Conservation (phyloP, 805 yeast genomes). For the Saccharomycopsis lassenensis region DNA sequence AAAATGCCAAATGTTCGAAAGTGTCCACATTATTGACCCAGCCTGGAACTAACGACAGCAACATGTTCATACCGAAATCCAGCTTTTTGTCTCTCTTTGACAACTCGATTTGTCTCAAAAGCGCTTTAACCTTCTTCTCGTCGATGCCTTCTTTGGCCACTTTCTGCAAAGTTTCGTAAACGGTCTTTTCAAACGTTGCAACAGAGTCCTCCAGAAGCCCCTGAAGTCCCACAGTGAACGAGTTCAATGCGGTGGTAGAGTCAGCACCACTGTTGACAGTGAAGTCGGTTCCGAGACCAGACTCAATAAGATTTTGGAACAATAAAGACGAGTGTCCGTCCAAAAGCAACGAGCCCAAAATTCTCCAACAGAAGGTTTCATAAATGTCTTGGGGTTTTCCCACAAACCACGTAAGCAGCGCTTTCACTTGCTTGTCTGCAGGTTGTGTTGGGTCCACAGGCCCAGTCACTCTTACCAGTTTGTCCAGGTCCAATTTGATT, state of each 20-base stretch:
- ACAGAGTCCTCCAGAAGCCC: constrained; percentile 48
- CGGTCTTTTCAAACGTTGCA: constrained; percentile 34
- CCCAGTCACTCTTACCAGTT: constrained; percentile 40
- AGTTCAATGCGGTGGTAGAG: constrained; percentile 59
- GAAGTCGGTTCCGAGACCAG: constrained; percentile 77
- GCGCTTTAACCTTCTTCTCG: constrained; percentile 60
- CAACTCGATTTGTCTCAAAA: constrained; percentile 80
- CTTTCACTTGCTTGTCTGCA: constrained; percentile 56
- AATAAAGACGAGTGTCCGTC: constrained; percentile 92
- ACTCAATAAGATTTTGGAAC: constrained; percentile 76
- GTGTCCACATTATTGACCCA: constrained; percentile 84
- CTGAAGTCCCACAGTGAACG: constrained; percentile 79
- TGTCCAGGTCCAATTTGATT: constrained; percentile 28
- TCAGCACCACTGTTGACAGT: constrained; percentile 84
- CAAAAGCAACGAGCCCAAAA: constrained; percentile 58
- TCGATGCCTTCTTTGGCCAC: constrained; percentile 38
- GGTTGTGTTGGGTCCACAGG: constrained; percentile 76
- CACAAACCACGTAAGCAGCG: constrained; percentile 81
- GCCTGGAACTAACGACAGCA: constrained; percentile 66
- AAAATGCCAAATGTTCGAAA: constrained; percentile 54
- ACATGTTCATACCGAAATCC: constrained; percentile 73
- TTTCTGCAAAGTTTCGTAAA: constrained; percentile 36
- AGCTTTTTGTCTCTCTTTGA: constrained; percentile 79
- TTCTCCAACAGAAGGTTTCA: constrained; percentile 59
- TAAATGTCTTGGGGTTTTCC: constrained; percentile 64